phyloP scores from a whole-genome alignment of 192 early-diverging fungal genomes.

The Coemansia sp. region DNA sequence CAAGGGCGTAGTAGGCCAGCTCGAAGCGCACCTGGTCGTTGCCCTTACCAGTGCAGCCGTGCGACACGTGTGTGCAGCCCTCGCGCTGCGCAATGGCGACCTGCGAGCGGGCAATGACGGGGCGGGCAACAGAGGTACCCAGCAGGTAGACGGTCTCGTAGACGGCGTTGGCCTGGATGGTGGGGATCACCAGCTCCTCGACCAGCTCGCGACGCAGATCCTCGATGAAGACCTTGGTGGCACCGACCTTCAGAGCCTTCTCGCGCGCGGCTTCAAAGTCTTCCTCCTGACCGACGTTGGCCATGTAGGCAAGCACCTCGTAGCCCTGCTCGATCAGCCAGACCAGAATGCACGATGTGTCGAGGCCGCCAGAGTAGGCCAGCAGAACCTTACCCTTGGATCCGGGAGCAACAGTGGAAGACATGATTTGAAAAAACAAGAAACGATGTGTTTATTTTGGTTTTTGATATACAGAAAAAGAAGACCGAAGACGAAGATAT shows the following conservation, averaged over 20 bases:
- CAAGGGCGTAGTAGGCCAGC: slow-evolving; percentile 95
- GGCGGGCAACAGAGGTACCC: slow-evolving; percentile 96
- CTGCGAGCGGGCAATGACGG: slow-evolving; percentile 87
- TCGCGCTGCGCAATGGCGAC: slow-evolving; percentile 93
- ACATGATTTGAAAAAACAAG: slow-evolving; percentile 15
- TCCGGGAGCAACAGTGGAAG: slow-evolving; percentile 48
- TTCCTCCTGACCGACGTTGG: slow-evolving; percentile 98
- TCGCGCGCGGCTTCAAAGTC: slow-evolving; percentile 92
- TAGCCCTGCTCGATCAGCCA: slow-evolving; percentile 98
- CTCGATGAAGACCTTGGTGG: slow-evolving; percentile 94
- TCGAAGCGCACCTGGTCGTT: slow-evolving; percentile 99
- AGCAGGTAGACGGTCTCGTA: slow-evolving; percentile 97
- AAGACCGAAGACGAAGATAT: neutral
- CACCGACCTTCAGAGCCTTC: slow-evolving; percentile 94
- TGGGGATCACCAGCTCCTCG: slow-evolving; percentile 88
- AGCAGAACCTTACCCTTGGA: slow-evolving; percentile 87
- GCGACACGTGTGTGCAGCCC: slow-evolving; percentile 95
- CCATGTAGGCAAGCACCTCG: slow-evolving; percentile 97
- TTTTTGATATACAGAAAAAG: neutral
- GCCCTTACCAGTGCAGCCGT: slow-evolving; percentile 99
- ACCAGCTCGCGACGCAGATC: slow-evolving; percentile 94
- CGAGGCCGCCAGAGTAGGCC: slow-evolving; percentile 97
- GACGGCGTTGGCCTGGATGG: slow-evolving; percentile 91
- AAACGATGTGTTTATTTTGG: neutral
- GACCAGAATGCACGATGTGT: slow-evolving; percentile 98